phyloP scores from a whole-genome alignment of 2,329 filamentous ascomycete genomes.

The Dothistroma pini region DNA sequence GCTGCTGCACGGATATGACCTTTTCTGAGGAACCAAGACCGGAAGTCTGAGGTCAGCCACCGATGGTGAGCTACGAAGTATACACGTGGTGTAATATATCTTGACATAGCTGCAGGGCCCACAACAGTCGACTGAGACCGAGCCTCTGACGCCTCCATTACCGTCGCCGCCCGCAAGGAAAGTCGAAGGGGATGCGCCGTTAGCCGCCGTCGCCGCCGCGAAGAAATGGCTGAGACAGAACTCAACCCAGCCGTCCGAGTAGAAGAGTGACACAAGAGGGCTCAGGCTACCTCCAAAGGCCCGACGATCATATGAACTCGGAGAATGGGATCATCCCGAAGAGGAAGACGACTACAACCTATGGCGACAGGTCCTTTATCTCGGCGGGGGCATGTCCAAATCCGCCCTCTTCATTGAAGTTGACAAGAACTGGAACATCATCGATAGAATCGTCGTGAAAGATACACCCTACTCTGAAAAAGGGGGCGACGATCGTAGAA shows the following conservation, averaged over 20 bases:
- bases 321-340: no score
- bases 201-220: not conserved
- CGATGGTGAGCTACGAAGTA: not conserved
- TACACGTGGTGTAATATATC: not conserved
- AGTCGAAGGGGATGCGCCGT: not conserved
- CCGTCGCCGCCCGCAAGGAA: not conserved
- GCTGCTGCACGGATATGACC: no score
- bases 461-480: not conserved
- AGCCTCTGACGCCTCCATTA: not conserved
- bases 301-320: no score
- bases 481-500: not conserved
- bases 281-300: no score
- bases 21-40: no score
- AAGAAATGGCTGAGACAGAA: not conserved
- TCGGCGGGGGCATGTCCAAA: no score
- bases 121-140: not conserved
- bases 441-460: constrained; percentile 8
- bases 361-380: no score
- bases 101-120: not conserved
- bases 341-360: no score
- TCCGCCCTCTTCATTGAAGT: constrained; percentile 8
- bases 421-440: constrained; percentile 1
- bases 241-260: not conserved
- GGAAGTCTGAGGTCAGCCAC: not conserved
- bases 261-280: no score